Percentiles rank a stretch among this genome's conserved stretches.
Conservation (phyloP, 306 rosid species). For the Medicago ruthenica region DNA sequence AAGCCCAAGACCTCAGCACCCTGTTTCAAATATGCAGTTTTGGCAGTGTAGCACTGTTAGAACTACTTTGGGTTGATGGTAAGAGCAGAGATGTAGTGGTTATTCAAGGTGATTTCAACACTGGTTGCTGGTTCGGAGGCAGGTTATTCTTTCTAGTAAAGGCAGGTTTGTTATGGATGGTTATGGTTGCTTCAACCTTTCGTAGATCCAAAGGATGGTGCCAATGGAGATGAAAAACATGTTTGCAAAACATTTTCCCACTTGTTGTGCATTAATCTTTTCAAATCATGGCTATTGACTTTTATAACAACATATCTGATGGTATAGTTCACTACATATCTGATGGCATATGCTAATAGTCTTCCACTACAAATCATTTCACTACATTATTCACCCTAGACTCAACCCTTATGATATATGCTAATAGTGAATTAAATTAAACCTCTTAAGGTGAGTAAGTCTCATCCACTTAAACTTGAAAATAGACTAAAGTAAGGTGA, state of each 20-base stretch:
- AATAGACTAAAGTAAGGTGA: conserved; percentile 20
- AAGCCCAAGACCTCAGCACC: too few relatives aligned
- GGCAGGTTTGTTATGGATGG: conserved; percentile 4
- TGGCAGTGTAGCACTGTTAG: too few relatives aligned
- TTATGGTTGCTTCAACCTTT: not conserved
- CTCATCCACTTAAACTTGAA: conserved; percentile 6
- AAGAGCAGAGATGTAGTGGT: not conserved
- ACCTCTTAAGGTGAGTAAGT: conserved; percentile 17
- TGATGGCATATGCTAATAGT: not conserved
- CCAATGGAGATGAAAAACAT: conserved; percentile 2
- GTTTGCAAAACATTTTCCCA: not conserved
- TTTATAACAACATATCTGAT: not conserved
- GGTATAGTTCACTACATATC: not conserved
- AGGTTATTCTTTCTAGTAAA: not conserved
- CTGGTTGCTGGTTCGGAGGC: not conserved
- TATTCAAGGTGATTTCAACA: not conserved
- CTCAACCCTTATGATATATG: not conserved
- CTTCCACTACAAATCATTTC: not conserved
- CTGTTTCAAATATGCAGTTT: too few relatives aligned
- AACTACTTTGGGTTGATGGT: not conserved
- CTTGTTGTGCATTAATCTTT: conserved; percentile 1
- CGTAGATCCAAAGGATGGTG: not conserved
- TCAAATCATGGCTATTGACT: not conserved
- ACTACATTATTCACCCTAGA: conserved; percentile 21
- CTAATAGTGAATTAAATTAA: conserved; percentile 13